phyloP scores from a whole-genome alignment of 768 basidiomycete genomes.

The Rhizopogon roseolus region DNA sequence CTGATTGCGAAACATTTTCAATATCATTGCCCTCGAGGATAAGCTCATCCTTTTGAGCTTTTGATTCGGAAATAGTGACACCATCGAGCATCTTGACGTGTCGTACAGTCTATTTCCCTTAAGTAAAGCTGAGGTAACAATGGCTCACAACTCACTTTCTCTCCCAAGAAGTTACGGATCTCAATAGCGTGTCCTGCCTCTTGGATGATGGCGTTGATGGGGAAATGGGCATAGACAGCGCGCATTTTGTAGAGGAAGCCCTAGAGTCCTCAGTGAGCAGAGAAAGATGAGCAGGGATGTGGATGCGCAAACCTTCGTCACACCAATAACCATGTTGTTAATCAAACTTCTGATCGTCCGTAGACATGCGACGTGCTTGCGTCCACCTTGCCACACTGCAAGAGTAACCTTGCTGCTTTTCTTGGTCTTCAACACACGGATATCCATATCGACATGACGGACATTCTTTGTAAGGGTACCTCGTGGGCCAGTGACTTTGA shows the following conservation, averaged over 20 bases:
- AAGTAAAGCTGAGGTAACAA: not conserved
- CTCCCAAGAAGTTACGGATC: conserved; percentile 94
- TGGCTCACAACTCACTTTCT: conserved; percentile 58
- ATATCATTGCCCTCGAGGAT: conserved; percentile 94
- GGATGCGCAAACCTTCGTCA: conserved; percentile 68
- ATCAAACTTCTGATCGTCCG: conserved; percentile 94
- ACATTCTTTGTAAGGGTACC: conserved; percentile 90
- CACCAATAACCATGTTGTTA: conserved; percentile 96
- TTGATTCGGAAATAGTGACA: conserved; percentile 80
- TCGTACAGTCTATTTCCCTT: conserved; percentile 67
- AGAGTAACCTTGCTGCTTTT: conserved; percentile 76
- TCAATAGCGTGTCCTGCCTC: conserved; percentile 68
- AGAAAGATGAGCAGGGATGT: not conserved
- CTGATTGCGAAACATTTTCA: conserved; percentile 96
- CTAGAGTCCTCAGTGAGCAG: conserved; percentile 34
- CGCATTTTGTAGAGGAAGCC: conserved; percentile 99
- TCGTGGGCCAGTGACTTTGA: conserved; percentile 89
- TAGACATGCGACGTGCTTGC: conserved; percentile 98
- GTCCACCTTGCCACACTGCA: conserved; percentile 95
- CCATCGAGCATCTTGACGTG: conserved; percentile 90
- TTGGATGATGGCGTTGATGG: conserved; percentile 97
- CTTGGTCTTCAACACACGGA: conserved; percentile 68
- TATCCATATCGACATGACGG: conserved; percentile 93
- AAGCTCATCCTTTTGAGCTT: conserved; percentile 91
- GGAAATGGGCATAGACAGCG: conserved; percentile 99